phyloP scores from a whole-genome alignment of 164 flowering plant genomes.

The Platanus orientalis region DNA sequence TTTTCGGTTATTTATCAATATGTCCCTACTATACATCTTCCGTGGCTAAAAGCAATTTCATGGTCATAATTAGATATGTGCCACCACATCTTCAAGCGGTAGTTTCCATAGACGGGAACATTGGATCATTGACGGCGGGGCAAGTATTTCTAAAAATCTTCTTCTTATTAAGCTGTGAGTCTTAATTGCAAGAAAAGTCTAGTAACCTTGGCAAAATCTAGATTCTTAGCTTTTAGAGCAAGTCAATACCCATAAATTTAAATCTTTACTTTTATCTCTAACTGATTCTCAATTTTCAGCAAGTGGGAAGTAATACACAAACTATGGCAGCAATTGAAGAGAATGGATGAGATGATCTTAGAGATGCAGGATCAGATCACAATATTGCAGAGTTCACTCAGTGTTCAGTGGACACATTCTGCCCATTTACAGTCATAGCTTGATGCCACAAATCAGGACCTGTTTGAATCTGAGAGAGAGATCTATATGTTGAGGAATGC shows the following conservation, averaged over 20 bases:
- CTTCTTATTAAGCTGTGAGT: too few species aligned
- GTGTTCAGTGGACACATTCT: slow-evolving; percentile 47
- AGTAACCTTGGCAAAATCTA: too few species aligned
- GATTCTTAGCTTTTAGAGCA: too few species aligned
- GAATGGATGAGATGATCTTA: slow-evolving; percentile 88
- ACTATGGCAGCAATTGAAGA: slow-evolving; percentile 83
- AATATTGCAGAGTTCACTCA: slow-evolving; percentile 65
- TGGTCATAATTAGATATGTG: slow-evolving; percentile 56
- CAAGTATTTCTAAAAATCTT: too few species aligned
- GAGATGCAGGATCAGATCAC: slow-evolving; percentile 95
- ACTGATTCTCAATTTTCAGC: too few species aligned
- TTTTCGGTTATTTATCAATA: slow-evolving; percentile 8
- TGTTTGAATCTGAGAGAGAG: slow-evolving; percentile 83
- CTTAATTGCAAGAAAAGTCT: too few species aligned
- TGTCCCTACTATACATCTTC: neutral
- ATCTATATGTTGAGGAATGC: slow-evolving; percentile 84
- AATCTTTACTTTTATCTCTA: too few species aligned
- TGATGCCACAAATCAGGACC: slow-evolving; percentile 67
- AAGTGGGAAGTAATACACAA: slow-evolving; percentile 90
- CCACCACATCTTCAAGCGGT: slow-evolving; percentile 78
- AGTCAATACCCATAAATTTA: too few species aligned
- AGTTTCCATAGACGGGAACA: slow-evolving; percentile 64
- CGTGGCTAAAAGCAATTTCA: neutral
- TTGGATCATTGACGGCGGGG: slow-evolving; percentile 48
- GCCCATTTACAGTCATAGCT: too few species aligned